These are phyloP conservation scores for Botrytis fabae DNA, from an alignment of 2,329 filamentous ascomycete species.

Conservation along the genomic window DNA sequence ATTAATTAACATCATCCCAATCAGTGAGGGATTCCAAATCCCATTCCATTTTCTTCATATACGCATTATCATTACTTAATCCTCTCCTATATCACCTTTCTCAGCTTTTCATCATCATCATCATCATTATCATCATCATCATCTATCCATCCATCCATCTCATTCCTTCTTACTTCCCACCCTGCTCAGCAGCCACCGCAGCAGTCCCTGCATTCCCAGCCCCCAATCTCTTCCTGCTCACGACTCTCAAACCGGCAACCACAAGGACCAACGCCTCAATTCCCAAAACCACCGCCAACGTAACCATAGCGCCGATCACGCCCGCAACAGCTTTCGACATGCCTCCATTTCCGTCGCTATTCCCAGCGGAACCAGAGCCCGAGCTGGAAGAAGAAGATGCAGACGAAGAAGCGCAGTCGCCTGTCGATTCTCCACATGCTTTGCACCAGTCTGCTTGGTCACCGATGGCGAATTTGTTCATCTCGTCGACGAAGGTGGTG, in stretches of 20 bases:
- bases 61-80: background rate
- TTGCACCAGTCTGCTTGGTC: conserved; percentile 69
- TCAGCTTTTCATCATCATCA: background rate
- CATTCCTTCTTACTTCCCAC: background rate
- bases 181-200: background rate
- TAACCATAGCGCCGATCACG: conserved; percentile 74
- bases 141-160: no score
- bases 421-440: conserved; percentile 71
- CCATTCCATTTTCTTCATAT: background rate
- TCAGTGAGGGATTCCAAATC: background rate
- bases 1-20: background rate
- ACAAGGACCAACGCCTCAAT: conserved; percentile 55
- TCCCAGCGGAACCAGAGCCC: conserved; percentile 23
- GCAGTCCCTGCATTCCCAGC: background rate
- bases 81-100: no score
- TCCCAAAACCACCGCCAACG: conserved; percentile 62
- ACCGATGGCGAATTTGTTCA: conserved; percentile 67
- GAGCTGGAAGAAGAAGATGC: conserved; percentile 36
- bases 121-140: no score
- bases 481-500: conserved; percentile 63
- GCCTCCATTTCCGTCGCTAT: conserved; percentile 27
- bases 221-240: conserved; percentile 52
- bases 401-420: conserved; percentile 54
- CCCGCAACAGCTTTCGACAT: conserved; percentile 74
- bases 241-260: conserved; percentile 57